Evolutionary conservation across 768 basidiomycete species (phyloP), one percentile per base, ranked within the genome.

Genomic region (Coprinellus aureogranulatus): DNA sequence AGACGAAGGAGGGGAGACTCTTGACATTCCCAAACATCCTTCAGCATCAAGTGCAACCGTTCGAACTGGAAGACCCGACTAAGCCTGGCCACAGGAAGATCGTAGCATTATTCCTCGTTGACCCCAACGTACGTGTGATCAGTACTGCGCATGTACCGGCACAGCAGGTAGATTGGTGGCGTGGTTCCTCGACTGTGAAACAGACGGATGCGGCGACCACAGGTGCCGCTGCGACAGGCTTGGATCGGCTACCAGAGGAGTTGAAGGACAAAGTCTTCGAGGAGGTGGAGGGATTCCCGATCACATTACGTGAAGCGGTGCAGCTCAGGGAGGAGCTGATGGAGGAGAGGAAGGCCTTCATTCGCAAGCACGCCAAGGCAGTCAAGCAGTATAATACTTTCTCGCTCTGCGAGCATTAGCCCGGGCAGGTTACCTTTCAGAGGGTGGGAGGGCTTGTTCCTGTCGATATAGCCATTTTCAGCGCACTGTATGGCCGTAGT

Each of bases 61-160:
- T 75, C 61, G 54, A 58, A 26, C 70, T 78, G n/a, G 57, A 45
- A 2, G 73, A 78, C 61, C 60, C 59, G 0, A 68, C 69, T 12
- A 71, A 70, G 51, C 73, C 73, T 3, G 78, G 76, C 2, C 66
- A 74, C 55, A 65, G 77, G 46, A 79, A 74, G 61, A 72, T 79
- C 25, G 60, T 78, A 12, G 72, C 70, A 1, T 61, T 78, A 11
- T 75, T 75, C 62, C 70, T 77, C 34, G 68, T 76, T 45, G 73
- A 77, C 53, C 70, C 70, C 1, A 59, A 66, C 48, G 44, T 58
- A 39, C 57, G 55, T 28, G 61, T 72, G 12, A 54, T 66, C 18
- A 68, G 69, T 8, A 64, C 71, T 0, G 59, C 64, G 9, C 57
- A 67, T 40, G 63, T 72, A 2, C 68, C 68, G 0, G 62, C 62